A percentile compares a stretch with the other conserved stretches of the same genome.
Conservation (phyloP, 2,329 filamentous ascomycete species). For the Fusarium sp. region DNA sequence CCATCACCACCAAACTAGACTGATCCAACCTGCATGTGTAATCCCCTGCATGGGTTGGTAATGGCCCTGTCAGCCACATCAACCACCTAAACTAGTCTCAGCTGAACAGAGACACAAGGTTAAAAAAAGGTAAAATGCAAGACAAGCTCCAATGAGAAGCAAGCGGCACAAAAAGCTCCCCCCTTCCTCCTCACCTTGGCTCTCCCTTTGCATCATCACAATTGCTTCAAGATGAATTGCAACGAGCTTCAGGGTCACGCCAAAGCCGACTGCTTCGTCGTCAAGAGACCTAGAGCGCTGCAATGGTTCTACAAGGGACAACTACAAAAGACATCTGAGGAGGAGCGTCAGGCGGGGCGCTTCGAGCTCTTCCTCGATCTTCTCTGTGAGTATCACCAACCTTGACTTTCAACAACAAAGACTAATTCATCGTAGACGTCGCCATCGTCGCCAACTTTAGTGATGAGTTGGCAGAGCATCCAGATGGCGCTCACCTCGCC, state of each 20-base stretch:
- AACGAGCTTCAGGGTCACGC: constrained; percentile 51
- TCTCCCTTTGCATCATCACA: neutral
- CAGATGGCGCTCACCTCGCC: constrained; percentile 56
- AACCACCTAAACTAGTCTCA: constrained; percentile 18
- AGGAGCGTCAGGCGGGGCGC: constrained; percentile 58
- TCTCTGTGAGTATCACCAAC: constrained; percentile 50
- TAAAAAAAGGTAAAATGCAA: constrained; percentile 8
- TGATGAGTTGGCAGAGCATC: constrained; percentile 59
- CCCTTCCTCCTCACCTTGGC: neutral
- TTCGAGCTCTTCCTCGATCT: constrained; percentile 65
- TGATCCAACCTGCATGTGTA: constrained; percentile 18
- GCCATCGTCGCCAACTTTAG: constrained; percentile 64
- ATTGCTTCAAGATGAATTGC: constrained; percentile 49
- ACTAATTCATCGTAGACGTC: constrained; percentile 48
- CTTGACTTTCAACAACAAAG: neutral
- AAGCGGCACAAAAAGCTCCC: neutral
- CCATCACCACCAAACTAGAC: neutral
- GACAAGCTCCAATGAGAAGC: constrained; percentile 1
- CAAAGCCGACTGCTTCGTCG: constrained; percentile 49
- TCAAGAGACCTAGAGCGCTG: constrained; percentile 54
- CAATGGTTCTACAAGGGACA: constrained; percentile 60
- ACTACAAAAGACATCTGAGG: constrained; percentile 56
- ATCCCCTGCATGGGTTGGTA: constrained; percentile 32
- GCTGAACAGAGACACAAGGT: constrained; percentile 4
- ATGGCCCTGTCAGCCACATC: constrained; percentile 36